phyloP scores from a whole-genome alignment of 2,329 filamentous ascomycete genomes.

The Pseudogymnoascus sp. region DNA sequence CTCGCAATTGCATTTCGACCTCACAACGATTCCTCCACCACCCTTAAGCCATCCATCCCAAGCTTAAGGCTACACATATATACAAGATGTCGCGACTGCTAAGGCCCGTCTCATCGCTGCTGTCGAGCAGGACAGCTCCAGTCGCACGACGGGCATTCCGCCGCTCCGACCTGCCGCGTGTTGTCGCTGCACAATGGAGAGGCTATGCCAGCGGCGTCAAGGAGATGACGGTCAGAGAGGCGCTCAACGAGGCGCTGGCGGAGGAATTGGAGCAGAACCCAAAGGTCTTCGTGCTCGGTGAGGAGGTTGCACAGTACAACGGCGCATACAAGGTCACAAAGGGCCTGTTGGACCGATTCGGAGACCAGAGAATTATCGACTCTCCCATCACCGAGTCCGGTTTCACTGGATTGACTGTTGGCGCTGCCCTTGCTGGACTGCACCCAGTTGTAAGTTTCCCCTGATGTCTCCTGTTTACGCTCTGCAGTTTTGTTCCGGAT shows the following conservation, averaged over 20 bases:
- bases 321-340: slow-evolving; percentile 99
- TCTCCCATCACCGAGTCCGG: slow-evolving; percentile 97
- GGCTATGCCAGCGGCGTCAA: slow-evolving; percentile 48
- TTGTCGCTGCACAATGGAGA: slow-evolving; percentile 27
- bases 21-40: slow-evolving; percentile 7
- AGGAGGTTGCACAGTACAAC: slow-evolving; percentile 99
- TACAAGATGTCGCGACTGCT: slow-evolving; percentile 44
- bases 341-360: slow-evolving; percentile 92
- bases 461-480: neutral
- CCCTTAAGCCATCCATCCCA: neutral
- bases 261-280: slow-evolving; percentile 92
- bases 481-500: neutral
- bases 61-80: neutral
- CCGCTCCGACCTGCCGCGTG: slow-evolving; percentile 30
- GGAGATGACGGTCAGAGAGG: slow-evolving; percentile 95
- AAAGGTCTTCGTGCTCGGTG: slow-evolving; percentile 92
- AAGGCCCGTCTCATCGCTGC: slow-evolving; percentile 54
- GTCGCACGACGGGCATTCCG: slow-evolving; percentile 45
- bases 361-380: slow-evolving; percentile 95
- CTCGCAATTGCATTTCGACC: slow-evolving; percentile 7
- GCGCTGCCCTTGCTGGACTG: slow-evolving; percentile 87
- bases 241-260: slow-evolving; percentile 92
- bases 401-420: slow-evolving; percentile 87
- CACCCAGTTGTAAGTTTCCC: slow-evolving; percentile 74
- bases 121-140: slow-evolving; percentile 46